Evolutionary conservation across 176 grass and related monocot genomes (phyloP), one percentile per base, ranked within the genome.

Genomic region (Olyra latifolia): DNA sequence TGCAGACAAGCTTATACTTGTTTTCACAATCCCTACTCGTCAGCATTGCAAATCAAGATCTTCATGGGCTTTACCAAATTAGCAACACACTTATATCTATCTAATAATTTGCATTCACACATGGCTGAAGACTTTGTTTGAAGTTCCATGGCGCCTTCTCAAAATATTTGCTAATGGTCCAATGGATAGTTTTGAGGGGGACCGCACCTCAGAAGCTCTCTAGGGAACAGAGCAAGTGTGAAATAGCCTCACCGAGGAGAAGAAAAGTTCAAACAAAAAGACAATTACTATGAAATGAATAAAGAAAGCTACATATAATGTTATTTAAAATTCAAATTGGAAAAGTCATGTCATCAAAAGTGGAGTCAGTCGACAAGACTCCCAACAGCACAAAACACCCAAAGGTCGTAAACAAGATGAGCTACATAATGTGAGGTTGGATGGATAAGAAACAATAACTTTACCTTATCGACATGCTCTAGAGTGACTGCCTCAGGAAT

Each of bases 381-480:
- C 32, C 32, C 32, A 35, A 35, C 7, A 44, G 42, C 25, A 61
- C 4, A 61, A 4, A 61, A 3, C n/a, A 4, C 27, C 32, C 46
- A 66, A 30, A 74, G 32, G 9, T n/a, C 38, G 1, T 73, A 83
- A 49, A 73, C 40, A 50, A 43, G 47, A 60, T 25, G 13, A 83
- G n/a, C 41, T 72, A 66, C 25, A 4, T 22, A 59, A 46, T 67
- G 42, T 50, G 2, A 77, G 48, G 15, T 69, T 66, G 19, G 4
- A 68, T 8, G 29, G 29, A 74, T 43, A 82, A 2, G 16, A 52
- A 4, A 50, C 14, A 63, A 85, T n/a, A 81, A 47, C n/a, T 38
- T 63, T 85, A 98, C 95, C 95, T 98, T 93, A 32, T 89, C 83
- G 32, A 93, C 90, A 86, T 98, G 95, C 86, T 98, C 95, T 74